Evolutionary conservation across 78 protist genomes (phyloP).

Genomic region (Chrysochromulina tobinii): DNA sequence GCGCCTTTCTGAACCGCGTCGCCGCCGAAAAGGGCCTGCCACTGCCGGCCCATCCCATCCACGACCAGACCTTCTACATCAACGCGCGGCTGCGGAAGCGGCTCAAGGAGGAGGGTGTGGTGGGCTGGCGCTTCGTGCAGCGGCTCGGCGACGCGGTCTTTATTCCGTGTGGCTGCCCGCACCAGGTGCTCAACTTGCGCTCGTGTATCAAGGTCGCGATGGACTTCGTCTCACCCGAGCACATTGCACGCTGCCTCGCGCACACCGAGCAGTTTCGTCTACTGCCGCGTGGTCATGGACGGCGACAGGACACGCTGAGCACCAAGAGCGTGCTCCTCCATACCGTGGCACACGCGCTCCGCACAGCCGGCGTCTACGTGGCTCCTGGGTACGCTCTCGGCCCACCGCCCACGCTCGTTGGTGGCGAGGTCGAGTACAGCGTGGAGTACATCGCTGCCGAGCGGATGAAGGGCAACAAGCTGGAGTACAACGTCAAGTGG

Average conservation of each 20-base stretch:
- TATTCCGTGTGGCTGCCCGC: neutral
- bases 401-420: no score
- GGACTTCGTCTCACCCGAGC: slow-evolving; percentile 1
- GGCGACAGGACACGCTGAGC: neutral
- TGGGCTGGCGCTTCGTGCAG: neutral
- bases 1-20: neutral
- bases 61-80: neutral
- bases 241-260: neutral
- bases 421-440: no score
- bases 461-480: no score
- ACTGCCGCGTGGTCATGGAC: neutral
- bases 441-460: no score
- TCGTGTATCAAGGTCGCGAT: neutral
- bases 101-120: neutral
- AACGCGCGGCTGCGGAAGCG: neutral
- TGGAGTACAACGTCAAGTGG: no score
- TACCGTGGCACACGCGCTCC: neutral
- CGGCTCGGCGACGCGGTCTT: slow-evolving; percentile 13
- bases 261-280: neutral
- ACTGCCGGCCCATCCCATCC: neutral
- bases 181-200: slow-evolving; percentile 19
- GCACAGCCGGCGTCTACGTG: neutral
- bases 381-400: no score
- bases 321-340: neutral
- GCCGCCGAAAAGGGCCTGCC: neutral